Conservation (phyloP, 345 rosid species). For the Melaleuca quinquenervia region DNA sequence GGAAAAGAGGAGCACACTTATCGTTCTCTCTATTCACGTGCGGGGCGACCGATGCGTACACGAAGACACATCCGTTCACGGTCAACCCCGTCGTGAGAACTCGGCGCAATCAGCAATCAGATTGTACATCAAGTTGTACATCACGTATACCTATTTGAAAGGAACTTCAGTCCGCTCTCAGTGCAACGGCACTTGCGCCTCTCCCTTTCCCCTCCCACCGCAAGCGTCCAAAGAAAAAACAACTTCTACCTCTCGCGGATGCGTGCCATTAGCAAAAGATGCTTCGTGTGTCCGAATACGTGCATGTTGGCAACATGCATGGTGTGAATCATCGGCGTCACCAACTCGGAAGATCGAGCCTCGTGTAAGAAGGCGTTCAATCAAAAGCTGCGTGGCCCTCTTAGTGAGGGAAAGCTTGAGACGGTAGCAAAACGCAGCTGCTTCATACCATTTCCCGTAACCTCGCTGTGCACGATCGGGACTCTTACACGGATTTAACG, state of each 20-base stretch:
- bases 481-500: background rate
- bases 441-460: background rate
- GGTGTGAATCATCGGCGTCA: background rate
- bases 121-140: background rate
- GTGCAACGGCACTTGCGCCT: background rate
- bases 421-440: background rate
- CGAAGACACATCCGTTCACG: background rate
- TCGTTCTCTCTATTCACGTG: background rate
- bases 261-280: background rate
- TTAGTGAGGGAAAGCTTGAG: background rate
- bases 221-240: background rate
- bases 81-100: background rate
- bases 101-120: background rate
- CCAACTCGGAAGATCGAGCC: background rate
- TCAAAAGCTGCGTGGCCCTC: background rate
- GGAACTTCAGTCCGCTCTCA: background rate
- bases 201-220: background rate
- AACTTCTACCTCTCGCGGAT: background rate
- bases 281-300: background rate
- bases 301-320: background rate
- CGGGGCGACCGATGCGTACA: background rate
- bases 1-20: background rate
- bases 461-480: background rate
- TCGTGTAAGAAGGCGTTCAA: background rate
- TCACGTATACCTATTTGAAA: background rate